Conservation (phyloP, 2,329 filamentous ascomycete species). For the Stagonosporopsis rhizophila region DNA sequence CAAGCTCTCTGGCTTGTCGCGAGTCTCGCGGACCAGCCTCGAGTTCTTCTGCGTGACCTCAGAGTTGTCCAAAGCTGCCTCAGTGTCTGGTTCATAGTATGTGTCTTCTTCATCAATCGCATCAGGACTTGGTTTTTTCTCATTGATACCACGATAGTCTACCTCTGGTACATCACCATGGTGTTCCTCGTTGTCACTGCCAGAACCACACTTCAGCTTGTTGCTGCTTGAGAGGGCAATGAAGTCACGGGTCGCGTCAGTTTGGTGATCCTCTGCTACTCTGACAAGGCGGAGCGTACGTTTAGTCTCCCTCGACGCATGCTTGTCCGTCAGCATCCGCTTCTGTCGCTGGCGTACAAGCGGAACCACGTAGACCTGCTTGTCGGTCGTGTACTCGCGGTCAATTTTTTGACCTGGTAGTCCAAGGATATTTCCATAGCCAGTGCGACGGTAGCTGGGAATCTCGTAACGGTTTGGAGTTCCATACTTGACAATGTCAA, state of each 20-base stretch:
- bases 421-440: slow-evolving; percentile 75
- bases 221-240: slow-evolving; percentile 31
- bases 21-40: slow-evolving; percentile 68
- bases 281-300: slow-evolving; percentile 42
- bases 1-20: slow-evolving; percentile 70
- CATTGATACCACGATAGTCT: slow-evolving; percentile 51
- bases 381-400: slow-evolving; percentile 65
- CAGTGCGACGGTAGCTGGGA: slow-evolving; percentile 73
- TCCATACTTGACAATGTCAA: slow-evolving; percentile 76
- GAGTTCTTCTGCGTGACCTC: slow-evolving; percentile 61
- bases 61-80: slow-evolving; percentile 25
- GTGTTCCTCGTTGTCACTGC: slow-evolving; percentile 24
- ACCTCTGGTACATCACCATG: slow-evolving; percentile 7
- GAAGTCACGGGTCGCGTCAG: slow-evolving; percentile 36
- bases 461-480: slow-evolving; percentile 74
- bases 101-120: slow-evolving; percentile 47
- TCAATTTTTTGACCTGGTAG: slow-evolving; percentile 70
- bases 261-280: background rate
- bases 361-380: slow-evolving; percentile 46
- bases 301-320: slow-evolving; percentile 25
- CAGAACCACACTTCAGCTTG: slow-evolving; percentile 30
- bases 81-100: slow-evolving; percentile 40
- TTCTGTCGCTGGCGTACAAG: slow-evolving; percentile 53
- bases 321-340: slow-evolving; percentile 53
- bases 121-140: slow-evolving; percentile 10